Conservation (phyloP, 148 eudicot genomes). For the Amaranthus cruentus region DNA sequence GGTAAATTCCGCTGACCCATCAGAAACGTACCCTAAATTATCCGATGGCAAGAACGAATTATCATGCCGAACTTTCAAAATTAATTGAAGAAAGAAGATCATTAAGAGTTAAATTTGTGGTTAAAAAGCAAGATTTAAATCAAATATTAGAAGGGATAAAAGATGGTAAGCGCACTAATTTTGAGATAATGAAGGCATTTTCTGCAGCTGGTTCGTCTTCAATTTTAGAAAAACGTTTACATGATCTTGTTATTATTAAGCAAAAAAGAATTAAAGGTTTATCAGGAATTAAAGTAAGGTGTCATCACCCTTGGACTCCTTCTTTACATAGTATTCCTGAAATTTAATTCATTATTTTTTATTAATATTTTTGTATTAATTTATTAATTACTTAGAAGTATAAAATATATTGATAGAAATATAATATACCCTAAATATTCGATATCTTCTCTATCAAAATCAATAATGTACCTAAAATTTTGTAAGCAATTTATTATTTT, state of each 20-base stretch:
- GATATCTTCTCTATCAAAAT: neutral
- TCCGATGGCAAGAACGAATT: slow-evolving; percentile 1
- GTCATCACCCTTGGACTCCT: slow-evolving; percentile 16
- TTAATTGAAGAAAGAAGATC: slow-evolving; percentile 13
- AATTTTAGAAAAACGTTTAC: slow-evolving; percentile 15
- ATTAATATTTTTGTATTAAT: neutral
- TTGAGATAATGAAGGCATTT: slow-evolving; percentile 19
- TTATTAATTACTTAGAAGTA: neutral
- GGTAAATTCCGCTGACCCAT: neutral
- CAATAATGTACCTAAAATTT: neutral
- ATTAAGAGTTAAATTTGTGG: slow-evolving; percentile 20
- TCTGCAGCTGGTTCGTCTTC: slow-evolving; percentile 5
- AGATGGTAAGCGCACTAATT: slow-evolving; percentile 15
- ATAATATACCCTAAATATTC: neutral
- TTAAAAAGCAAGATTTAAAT: slow-evolving; percentile 17
- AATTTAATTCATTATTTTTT: neutral
- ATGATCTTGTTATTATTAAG: slow-evolving; percentile 11
- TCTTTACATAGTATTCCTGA: slow-evolving; percentile 19
- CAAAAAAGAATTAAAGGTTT: slow-evolving; percentile 13
- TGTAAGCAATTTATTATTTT: neutral
- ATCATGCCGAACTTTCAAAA: neutral
- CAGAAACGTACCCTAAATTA: neutral
- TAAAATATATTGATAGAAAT: neutral
- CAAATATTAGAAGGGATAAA: slow-evolving; percentile 15
- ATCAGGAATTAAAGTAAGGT: slow-evolving; percentile 3